These are phyloP conservation scores for Ascochyta fabae DNA, from an alignment of 2,329 filamentous ascomycete genomes.

Conservation along the genomic window DNA sequence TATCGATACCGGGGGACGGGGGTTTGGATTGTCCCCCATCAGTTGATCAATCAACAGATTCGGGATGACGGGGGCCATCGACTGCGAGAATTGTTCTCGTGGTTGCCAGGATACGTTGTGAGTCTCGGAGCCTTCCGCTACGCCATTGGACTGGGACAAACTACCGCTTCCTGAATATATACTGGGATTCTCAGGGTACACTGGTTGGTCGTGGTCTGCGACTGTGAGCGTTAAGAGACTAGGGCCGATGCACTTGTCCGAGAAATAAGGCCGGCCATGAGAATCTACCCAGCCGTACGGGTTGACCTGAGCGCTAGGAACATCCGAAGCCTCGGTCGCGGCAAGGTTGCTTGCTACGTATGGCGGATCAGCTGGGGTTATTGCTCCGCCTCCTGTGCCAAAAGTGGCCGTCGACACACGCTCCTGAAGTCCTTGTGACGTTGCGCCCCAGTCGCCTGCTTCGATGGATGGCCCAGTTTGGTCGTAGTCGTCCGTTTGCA, in stretches of 20 bases:
- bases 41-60: not conserved
- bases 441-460: not conserved
- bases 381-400: not conserved
- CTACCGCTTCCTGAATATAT: not conserved
- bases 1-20: not conserved
- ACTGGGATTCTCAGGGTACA: not conserved
- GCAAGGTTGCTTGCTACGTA: not conserved
- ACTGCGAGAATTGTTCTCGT: not conserved
- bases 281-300: not conserved
- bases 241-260: not conserved
- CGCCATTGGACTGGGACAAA: not conserved
- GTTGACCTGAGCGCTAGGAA: not conserved
- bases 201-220: not conserved
- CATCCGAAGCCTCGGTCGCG: not conserved
- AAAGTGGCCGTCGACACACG: not conserved
- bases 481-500: not conserved
- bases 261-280: not conserved
- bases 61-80: no score
- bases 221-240: not conserved
- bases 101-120: not conserved
- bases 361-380: not conserved
- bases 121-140: not conserved
- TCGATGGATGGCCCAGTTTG: not conserved
- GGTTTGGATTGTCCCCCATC: not conserved
- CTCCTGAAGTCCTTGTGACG: not conserved